phyloP scores from a whole-genome alignment of 2,329 filamentous ascomycete species.

The Ophiocordyceps robertsii region DNA sequence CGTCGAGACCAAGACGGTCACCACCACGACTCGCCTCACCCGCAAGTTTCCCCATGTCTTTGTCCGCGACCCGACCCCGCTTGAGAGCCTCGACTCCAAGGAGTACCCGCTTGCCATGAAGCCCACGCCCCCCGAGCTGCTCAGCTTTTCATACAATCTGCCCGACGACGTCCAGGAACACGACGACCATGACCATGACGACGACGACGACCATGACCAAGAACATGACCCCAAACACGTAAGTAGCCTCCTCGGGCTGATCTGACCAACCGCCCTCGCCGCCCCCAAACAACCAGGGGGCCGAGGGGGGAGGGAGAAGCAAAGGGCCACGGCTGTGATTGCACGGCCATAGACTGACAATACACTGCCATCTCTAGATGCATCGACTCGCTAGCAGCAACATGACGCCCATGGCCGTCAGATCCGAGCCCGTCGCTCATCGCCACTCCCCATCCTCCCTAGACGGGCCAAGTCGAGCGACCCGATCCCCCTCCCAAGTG shows the following conservation, averaged over 20 bases:
- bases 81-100: constrained; percentile 67
- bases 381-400: constrained; percentile 9
- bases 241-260: background rate
- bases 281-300: background rate
- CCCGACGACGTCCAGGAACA: constrained; percentile 19
- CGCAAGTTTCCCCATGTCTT: constrained; percentile 74
- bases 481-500: constrained; percentile 20
- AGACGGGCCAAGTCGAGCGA: constrained; percentile 8
- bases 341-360: background rate
- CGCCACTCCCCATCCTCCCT: constrained; percentile 6
- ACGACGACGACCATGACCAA: constrained; percentile 8
- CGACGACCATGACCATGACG: constrained; percentile 13
- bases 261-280: background rate
- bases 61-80: constrained; percentile 57
- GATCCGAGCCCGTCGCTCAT: constrained; percentile 10
- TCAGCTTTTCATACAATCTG: constrained; percentile 60
- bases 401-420: constrained; percentile 13
- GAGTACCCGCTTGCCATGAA: constrained; percentile 79
- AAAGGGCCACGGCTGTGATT: background rate
- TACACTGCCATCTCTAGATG: constrained; percentile 3
- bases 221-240: background rate
- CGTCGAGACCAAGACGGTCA: constrained; percentile 60
- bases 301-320: background rate
- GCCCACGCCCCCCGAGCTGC: constrained; percentile 67
- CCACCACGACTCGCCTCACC: constrained; percentile 84